phyloP scores from a whole-genome alignment of 2,329 filamentous ascomycete genomes.

The Hypoxylon sp. region DNA sequence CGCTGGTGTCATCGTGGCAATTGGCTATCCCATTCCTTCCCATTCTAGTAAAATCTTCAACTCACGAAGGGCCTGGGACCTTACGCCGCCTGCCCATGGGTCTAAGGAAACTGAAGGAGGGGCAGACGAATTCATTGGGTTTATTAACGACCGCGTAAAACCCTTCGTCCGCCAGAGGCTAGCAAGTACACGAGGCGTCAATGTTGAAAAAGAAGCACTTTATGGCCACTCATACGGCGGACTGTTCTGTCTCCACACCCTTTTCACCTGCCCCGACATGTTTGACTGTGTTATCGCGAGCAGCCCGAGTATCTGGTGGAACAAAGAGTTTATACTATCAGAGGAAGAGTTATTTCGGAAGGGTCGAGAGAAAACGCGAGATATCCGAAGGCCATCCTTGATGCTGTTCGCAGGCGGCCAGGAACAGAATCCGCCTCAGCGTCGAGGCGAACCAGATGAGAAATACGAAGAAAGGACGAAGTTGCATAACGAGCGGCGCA shows the following conservation, averaged over 20 bases:
- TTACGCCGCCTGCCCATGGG: conserved; percentile 52
- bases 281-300: conserved; percentile 59
- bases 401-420: conserved; percentile 56
- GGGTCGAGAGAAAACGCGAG: background rate
- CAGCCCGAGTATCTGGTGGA: conserved; percentile 66
- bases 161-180: conserved; percentile 53
- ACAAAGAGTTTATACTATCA: conserved; percentile 58
- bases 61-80: conserved; percentile 51
- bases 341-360: conserved; percentile 52
- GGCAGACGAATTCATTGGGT: conserved; percentile 62
- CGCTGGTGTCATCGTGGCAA: conserved; percentile 53
- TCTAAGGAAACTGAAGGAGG: conserved; percentile 56
- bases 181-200: conserved; percentile 48
- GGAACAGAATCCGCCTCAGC: conserved; percentile 53
- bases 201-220: conserved; percentile 59
- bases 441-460: conserved; percentile 52
- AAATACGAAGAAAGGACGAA: conserved; percentile 48
- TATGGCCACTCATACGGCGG: conserved; percentile 67
- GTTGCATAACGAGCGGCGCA: conserved; percentile 45
- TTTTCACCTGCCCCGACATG: conserved; percentile 56
- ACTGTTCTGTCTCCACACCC: conserved; percentile 62
- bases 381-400: conserved; percentile 43
- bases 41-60: conserved; percentile 51
- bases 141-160: conserved; percentile 60
- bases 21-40: conserved; percentile 52